A percentile compares a stretch with the other conserved stretches of the same genome.
Evolutionary conservation across 2,329 filamentous ascomycete genomes (phyloP).

Genomic region (Cylindrodendrum hubeiense): DNA sequence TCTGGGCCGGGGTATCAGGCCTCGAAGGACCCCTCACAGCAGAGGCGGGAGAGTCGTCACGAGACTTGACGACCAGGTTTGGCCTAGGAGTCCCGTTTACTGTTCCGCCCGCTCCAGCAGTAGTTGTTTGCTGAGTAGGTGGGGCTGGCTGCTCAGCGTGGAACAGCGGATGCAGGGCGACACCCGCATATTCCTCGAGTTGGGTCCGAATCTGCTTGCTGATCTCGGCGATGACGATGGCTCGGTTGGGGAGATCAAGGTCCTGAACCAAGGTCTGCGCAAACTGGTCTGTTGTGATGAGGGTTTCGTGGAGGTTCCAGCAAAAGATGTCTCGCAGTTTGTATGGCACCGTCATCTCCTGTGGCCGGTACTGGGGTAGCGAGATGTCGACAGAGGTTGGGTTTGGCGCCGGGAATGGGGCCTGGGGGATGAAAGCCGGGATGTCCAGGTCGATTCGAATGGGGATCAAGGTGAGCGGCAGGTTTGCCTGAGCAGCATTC

Average conservation of each 20-base stretch:
- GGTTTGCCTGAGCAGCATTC: conserved; percentile 74
- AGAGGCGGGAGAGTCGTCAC: conserved; percentile 55
- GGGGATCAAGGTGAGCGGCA: conserved; percentile 92
- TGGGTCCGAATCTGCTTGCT: conserved; percentile 95
- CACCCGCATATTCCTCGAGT: conserved; percentile 94
- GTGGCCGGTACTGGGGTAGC: conserved; percentile 81
- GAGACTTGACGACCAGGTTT: conserved; percentile 48
- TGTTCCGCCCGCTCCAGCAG: conserved; percentile 28
- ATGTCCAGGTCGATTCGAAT: conserved; percentile 98
- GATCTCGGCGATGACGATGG: conserved; percentile 79
- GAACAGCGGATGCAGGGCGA: conserved; percentile 93
- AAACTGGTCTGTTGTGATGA: conserved; percentile 96
- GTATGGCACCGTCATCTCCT: conserved; percentile 85
- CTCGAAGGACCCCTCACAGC: conserved; percentile 56
- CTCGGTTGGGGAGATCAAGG: conserved; percentile 86
- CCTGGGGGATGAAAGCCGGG: conserved; percentile 77
- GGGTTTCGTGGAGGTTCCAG: conserved; percentile 96
- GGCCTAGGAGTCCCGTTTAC: conserved; percentile 47
- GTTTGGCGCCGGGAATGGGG: conserved; percentile 73
- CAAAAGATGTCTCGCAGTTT: conserved; percentile 94
- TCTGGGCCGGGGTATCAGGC: conserved; percentile 69
- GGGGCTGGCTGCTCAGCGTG: conserved; percentile 66
- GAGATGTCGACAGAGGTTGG: conserved; percentile 76
- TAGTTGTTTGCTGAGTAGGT: conserved; percentile 35
- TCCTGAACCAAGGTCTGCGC: conserved; percentile 92